phyloP scores from a whole-genome alignment of 2,329 filamentous ascomycete genomes.

The Mollisia scopiformis region DNA sequence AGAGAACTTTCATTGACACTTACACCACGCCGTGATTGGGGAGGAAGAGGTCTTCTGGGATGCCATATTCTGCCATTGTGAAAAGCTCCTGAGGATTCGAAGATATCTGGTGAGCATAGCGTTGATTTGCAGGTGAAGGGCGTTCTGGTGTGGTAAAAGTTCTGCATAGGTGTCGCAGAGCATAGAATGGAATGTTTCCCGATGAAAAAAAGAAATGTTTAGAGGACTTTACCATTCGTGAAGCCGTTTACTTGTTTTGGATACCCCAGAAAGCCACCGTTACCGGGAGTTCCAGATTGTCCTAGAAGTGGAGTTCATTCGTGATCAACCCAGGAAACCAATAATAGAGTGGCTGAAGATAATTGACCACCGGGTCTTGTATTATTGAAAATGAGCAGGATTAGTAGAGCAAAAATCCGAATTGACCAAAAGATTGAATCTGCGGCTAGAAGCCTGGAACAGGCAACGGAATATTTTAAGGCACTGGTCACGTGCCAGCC shows the following conservation, averaged over 20 bases:
- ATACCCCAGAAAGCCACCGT: background rate
- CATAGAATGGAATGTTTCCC: background rate
- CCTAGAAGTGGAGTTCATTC: background rate
- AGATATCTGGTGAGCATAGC: background rate
- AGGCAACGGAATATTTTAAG: background rate
- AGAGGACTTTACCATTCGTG: background rate
- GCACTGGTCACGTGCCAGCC: conserved; percentile 11
- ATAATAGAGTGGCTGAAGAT: no score
- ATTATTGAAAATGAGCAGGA: no score
- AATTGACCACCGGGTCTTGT: no score
- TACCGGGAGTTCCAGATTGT: background rate
- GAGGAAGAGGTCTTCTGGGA: conserved; percentile 84
- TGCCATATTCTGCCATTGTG: conserved; percentile 86
- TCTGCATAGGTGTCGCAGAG: background rate
- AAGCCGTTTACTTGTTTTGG: background rate
- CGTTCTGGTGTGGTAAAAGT: conserved; percentile 15
- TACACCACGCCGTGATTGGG: conserved; percentile 81
- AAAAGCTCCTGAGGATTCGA: conserved; percentile 25
- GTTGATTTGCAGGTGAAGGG: conserved; percentile 12
- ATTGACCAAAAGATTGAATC: background rate
- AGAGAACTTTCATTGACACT: conserved; percentile 71
- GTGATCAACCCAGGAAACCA: no score
- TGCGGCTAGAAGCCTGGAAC: background rate
- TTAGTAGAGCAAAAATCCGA: no score
- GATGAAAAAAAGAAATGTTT: background rate